Conservation (phyloP, 1,284 basidiomycete species). For the Malassezia sympodialis region DNA sequence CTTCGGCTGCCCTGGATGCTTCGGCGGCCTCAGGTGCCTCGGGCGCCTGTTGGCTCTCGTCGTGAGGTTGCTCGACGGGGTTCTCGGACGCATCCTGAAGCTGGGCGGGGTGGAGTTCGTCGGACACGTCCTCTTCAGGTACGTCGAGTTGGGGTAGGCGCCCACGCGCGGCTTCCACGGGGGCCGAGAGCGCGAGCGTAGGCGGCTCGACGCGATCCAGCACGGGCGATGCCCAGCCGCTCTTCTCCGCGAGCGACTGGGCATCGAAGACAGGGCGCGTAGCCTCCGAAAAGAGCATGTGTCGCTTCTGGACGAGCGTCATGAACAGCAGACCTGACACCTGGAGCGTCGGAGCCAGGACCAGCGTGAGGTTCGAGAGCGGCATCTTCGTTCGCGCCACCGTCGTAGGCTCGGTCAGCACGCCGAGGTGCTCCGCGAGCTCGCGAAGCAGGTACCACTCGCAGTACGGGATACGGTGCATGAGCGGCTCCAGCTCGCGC, state of each 20-base stretch:
- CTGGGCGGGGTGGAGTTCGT: background rate
- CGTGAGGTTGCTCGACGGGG: background rate
- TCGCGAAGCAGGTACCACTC: constrained; percentile 46
- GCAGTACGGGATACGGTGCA: constrained; percentile 23
- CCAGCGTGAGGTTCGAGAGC: constrained; percentile 35
- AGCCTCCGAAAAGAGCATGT: constrained; percentile 19
- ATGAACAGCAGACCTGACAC: constrained; percentile 30
- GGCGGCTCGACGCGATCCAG: background rate
- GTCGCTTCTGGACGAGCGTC: constrained; percentile 26
- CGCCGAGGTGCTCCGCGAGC: constrained; percentile 28
- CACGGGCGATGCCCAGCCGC: background rate
- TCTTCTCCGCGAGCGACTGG: background rate
- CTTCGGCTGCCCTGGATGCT: no score
- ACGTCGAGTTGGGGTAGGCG: background rate
- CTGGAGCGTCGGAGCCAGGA: constrained; percentile 40
- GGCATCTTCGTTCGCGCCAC: constrained; percentile 41
- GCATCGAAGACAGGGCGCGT: background rate
- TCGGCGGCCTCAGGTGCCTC: background rate
- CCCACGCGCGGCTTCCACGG: no score
- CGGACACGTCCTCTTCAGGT: background rate
- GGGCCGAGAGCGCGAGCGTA: background rate
- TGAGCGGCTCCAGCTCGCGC: constrained; percentile 18
- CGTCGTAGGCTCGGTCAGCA: constrained; percentile 19
- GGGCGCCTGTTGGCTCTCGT: background rate
- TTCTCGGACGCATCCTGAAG: background rate